Evolutionary conservation across 2,329 filamentous ascomycete species (phyloP), one percentile per base, ranked within the genome.

Genomic region (Diaporthe velutina): DNA sequence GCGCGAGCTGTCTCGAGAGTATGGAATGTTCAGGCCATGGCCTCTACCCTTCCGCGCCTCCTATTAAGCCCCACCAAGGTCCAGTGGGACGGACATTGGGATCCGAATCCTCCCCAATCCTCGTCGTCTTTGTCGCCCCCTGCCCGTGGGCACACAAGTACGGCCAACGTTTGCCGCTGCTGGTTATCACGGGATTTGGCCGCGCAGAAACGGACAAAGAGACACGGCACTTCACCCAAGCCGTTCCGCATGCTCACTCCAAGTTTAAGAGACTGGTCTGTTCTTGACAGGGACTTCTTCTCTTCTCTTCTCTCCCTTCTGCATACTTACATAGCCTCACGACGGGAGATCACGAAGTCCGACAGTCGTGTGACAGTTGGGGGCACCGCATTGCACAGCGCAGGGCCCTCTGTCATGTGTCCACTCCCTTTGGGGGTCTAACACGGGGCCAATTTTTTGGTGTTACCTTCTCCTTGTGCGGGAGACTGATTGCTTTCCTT

Each of bases 241-340:
- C 64, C 33, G 48, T 52, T 6, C 15, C 15, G 30, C 2, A 22
- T 12, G 30, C 30, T 52, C n/a, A 52, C 5, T 7, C 5, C 48
- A 30, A 13, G 15, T n/a, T 28, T 40, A 68, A 30, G 33, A 40
- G 48, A 15, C 3, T 12, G 2, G 2, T 2, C 12, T 3, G 0
- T 30, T 2, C n/a, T 15, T 54, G 22, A n/a, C n/a, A 4, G 28
- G 40, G 2, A 4, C 2, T 1, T 38, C 10, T 28, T 19, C 30
- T 22, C n/a, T 3, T 19, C n/a, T 6, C 17, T 38, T 5, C n/a
- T 40, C 64, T 54, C 54, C 48, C 45, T 52, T 54, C 64, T 40
- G 13, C 5, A 68, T 68, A 68, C 64, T 68, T 68, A 68, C 64
- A 68, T 54, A 68, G 48, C 48, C 45, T 52, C n/a, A 68, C 48